These are phyloP conservation scores for Botrytis paeoniae DNA, from an alignment of 2,329 filamentous ascomycete species.

Conservation along the genomic window DNA sequence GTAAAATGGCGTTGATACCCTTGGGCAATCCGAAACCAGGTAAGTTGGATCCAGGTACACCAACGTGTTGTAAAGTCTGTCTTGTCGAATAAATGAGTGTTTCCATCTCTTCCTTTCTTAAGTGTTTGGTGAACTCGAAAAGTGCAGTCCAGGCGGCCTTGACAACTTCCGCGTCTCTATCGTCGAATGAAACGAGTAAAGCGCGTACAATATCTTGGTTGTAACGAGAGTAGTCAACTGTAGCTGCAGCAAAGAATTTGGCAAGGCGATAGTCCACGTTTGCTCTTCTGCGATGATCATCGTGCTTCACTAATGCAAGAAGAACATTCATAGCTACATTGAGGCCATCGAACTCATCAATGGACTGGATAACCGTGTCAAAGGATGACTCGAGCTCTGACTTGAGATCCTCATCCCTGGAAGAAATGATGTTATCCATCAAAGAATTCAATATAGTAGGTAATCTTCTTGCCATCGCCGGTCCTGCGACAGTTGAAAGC, in stretches of 20 bases:
- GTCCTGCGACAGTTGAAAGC: constrained; percentile 83
- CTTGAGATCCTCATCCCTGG: constrained; percentile 69
- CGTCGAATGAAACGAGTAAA: constrained; percentile 87
- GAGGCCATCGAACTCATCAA: constrained; percentile 93
- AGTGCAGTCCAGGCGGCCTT: constrained; percentile 88
- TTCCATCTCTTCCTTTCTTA: constrained; percentile 98
- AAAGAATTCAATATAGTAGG: constrained; percentile 89
- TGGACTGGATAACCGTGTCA: constrained; percentile 83
- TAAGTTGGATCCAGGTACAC: constrained; percentile 78
- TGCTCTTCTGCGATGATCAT: constrained; percentile 82
- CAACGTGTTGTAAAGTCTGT: constrained; percentile 82
- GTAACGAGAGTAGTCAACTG: constrained; percentile 91
- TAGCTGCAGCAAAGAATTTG: constrained; percentile 77
- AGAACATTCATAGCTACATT: constrained; percentile 96
- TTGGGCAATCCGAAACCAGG: constrained; percentile 90
- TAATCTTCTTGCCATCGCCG: constrained; percentile 85
- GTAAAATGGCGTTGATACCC: constrained; percentile 92
- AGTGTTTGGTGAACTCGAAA: constrained; percentile 78
- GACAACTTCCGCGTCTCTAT: constrained; percentile 77
- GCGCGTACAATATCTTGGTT: constrained; percentile 92
- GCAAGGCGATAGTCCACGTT: constrained; percentile 75
- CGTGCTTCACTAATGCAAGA: constrained; percentile 81
- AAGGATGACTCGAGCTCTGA: constrained; percentile 76
- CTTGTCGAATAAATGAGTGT: constrained; percentile 81
- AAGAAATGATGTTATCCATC: constrained; percentile 85